Evolutionary conservation across 2,329 filamentous ascomycete species (phyloP).

Genomic region (Aspergillus pseudoglaucus): DNA sequence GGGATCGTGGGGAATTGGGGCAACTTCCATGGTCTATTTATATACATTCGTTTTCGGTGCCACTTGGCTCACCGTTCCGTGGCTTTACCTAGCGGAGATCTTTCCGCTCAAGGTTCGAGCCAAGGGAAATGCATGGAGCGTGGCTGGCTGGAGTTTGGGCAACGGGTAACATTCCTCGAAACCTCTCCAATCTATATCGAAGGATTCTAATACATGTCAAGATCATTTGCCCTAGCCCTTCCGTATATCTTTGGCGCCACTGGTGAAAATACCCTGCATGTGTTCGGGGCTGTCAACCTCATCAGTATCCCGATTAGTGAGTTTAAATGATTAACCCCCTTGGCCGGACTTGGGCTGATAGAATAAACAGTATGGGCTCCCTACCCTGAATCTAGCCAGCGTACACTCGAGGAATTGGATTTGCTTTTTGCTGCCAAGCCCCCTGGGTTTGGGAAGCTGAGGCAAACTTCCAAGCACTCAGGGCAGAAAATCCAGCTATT

Average conservation of each 20-base stretch:
- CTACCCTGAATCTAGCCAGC: slow-evolving; percentile 67
- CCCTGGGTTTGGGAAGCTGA: slow-evolving; percentile 68
- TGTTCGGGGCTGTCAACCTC: slow-evolving; percentile 64
- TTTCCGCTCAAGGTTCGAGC: slow-evolving; percentile 65
- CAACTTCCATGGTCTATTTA: slow-evolving; percentile 64
- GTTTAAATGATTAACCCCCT: too few species aligned
- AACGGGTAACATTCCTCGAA: slow-evolving; percentile 54
- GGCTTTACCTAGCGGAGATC: slow-evolving; percentile 66
- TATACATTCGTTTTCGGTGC: slow-evolving; percentile 61
- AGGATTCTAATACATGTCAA: slow-evolving; percentile 3
- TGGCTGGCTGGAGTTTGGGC: slow-evolving; percentile 69
- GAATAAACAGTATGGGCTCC: slow-evolving; percentile 59
- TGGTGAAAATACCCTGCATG: slow-evolving; percentile 65
- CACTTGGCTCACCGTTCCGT: slow-evolving; percentile 56
- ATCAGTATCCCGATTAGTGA: slow-evolving; percentile 48
- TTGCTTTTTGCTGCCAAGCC: slow-evolving; percentile 63
- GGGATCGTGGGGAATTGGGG: slow-evolving; percentile 54
- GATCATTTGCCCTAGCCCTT: slow-evolving; percentile 40
- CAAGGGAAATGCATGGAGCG: slow-evolving; percentile 69
- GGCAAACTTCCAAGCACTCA: slow-evolving; percentile 55
- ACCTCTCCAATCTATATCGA: neutral
- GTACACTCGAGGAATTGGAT: slow-evolving; percentile 70
- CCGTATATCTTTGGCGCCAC: slow-evolving; percentile 59
- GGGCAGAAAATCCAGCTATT: slow-evolving; percentile 50
- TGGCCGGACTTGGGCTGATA: too few species aligned